Evolutionary conservation across 2,329 filamentous ascomycete genomes (phyloP), one percentile per base, ranked within the genome.

Genomic region (Xenosphaeropsis pyriputrescens): DNA sequence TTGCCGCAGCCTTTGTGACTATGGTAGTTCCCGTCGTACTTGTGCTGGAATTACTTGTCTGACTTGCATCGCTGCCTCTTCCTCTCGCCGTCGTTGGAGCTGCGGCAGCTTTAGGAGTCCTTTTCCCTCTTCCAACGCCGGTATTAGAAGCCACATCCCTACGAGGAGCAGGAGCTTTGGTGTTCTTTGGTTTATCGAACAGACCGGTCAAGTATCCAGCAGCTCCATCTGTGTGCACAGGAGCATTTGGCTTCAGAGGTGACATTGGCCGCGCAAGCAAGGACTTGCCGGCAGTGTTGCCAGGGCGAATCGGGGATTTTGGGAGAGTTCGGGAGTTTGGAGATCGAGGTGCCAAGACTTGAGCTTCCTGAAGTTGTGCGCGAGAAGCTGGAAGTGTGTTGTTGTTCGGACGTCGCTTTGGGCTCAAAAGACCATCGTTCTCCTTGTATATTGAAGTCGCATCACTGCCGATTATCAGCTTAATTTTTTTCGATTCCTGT

Each of bases 311-410:
- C 26, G 47, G 50, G 18, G 50, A 50, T 12, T 43, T 41, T 34
- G 45, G 48, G 18, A 49, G 37, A 2, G 50, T 51, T 37, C 83
- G 75, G 5, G 82, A 81, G 53, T 93, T 93, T 41, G 80, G 79
- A 0, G 84, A 88, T 37, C 83, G 80, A 2, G 85, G 85, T 2
- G 86, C 93, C 2, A 93, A 66, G 29, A 93, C 70, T 55, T 80
- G 68, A 36, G 67, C 60, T 43, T 72, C 57, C 45, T 63, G 50
- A 44, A 64, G 50, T 48, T 58, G 52, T 47, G 59, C 49, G 43
- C 64, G 41, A 60, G 61, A 15, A 59, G 64, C 39, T 52, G 58
- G 38, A 54, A 57, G 40, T 12, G 36, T 58, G 33, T 48, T 46
- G 31, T 49, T 46, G 9, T 44, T 42, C 37, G 49, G 62, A 15